Percentiles rank a stretch among this genome's conserved stretches.
These are phyloP conservation scores for Boletus calvinii DNA, from an alignment of 1,284 basidiomycete genomes.

Conservation along the genomic window DNA sequence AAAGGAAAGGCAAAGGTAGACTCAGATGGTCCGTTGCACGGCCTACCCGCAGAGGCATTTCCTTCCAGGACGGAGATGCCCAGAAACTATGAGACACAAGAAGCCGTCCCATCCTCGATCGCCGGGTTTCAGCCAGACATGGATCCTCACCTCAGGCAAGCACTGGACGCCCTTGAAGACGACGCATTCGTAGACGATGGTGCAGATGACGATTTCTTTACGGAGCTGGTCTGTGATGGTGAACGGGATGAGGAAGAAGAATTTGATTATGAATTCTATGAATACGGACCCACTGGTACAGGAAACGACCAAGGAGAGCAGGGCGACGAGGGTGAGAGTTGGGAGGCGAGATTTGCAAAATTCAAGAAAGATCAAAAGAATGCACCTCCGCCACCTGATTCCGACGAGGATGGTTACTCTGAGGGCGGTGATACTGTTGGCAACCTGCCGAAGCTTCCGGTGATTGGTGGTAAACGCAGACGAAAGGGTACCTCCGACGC, in stretches of 20 bases:
- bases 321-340: constrained; percentile 42
- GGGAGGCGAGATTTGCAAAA: constrained; percentile 75
- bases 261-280: constrained; percentile 67
- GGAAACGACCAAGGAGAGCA: constrained; percentile 21
- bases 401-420: constrained; percentile 51
- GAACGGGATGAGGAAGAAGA: constrained; percentile 61
- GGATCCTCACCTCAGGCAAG: constrained; percentile 94
- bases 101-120: constrained; percentile 78
- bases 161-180: constrained; percentile 93
- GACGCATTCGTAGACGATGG: constrained; percentile 88
- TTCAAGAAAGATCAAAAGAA: constrained; percentile 64
- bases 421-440: constrained; percentile 84
- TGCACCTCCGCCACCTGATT: constrained; percentile 40
- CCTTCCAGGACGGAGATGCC: constrained; percentile 75
- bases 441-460: constrained; percentile 66
- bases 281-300: constrained; percentile 50
- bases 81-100: constrained; percentile 71
- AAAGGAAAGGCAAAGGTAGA: constrained; percentile 34
- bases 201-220: constrained; percentile 72
- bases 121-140: constrained; percentile 94
- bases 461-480: constrained; percentile 75
- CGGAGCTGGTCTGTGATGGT: constrained; percentile 71
- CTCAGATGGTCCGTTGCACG: constrained; percentile 39
- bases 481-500: constrained; percentile 79
- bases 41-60: constrained; percentile 70